Percentiles rank a stretch among this genome's conserved stretches.
Conservation (phyloP, 2,329 filamentous ascomycete genomes). For the Epicoccum sorghinum region DNA sequence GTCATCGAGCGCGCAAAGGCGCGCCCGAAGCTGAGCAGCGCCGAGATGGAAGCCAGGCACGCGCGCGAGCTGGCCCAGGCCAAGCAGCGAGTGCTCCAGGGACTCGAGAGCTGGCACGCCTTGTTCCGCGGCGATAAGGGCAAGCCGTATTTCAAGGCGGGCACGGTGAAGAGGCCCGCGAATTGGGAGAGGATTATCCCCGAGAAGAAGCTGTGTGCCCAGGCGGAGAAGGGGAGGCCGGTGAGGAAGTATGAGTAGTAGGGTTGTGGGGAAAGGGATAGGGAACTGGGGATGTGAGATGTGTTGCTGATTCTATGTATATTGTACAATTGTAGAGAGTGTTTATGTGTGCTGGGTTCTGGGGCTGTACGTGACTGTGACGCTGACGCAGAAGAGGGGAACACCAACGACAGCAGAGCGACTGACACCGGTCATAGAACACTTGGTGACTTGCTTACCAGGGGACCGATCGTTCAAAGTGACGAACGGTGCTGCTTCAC, state of each 20-base stretch:
- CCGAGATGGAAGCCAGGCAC: slow-evolving; percentile 57
- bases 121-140: slow-evolving; percentile 75
- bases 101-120: slow-evolving; percentile 78
- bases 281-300: background rate
- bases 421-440: no score
- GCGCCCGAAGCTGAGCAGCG: slow-evolving; percentile 29
- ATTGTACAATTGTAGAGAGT: background rate
- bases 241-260: slow-evolving; percentile 47
- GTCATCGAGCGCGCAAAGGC: slow-evolving; percentile 37
- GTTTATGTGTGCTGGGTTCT: no score
- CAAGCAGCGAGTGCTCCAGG: slow-evolving; percentile 66
- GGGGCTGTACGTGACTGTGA: no score
- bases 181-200: slow-evolving; percentile 66
- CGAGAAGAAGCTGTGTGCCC: slow-evolving; percentile 70
- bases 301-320: background rate
- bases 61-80: slow-evolving; percentile 71
- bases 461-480: no score
- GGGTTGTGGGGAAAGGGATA: background rate
- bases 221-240: slow-evolving; percentile 71
- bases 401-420: no score
- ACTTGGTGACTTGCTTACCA: no score
- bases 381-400: no score
- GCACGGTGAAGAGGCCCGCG: slow-evolving; percentile 69
- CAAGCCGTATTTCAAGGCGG: slow-evolving; percentile 81
- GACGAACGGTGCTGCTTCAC: no score